A percentile compares a stretch with the other conserved stretches of the same genome.
phyloP scores from a whole-genome alignment of 2,329 filamentous ascomycete genomes.

The Periconia sp. region DNA sequence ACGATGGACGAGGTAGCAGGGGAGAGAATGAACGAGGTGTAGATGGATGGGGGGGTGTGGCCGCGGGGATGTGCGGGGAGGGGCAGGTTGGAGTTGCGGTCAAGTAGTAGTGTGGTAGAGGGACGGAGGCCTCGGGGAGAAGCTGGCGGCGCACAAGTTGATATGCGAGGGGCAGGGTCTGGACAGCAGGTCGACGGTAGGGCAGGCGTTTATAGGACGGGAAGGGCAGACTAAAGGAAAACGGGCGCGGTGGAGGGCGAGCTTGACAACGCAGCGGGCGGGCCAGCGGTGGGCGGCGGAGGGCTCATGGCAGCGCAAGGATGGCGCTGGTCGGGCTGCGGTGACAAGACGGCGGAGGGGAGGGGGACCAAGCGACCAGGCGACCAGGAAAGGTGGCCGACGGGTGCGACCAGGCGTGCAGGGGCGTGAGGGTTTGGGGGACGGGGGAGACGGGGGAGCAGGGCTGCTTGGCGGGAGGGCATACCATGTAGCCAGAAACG shows the following conservation, averaged over 20 bases:
- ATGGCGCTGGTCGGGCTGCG: slow-evolving; percentile 35
- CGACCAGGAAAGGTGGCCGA: too few species aligned
- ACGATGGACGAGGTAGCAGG: slow-evolving; percentile 20
- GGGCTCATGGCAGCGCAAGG: slow-evolving; percentile 36
- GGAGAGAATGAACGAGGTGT: slow-evolving; percentile 4
- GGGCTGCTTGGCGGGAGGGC: slow-evolving; percentile 47
- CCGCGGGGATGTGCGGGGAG: slow-evolving; percentile 4
- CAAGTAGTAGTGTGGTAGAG: slow-evolving; percentile 11
- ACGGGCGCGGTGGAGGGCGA: slow-evolving; percentile 22
- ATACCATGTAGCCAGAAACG: slow-evolving; percentile 50
- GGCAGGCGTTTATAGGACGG: slow-evolving; percentile 43
- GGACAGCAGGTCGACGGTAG: slow-evolving; percentile 37
- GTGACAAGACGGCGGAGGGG: slow-evolving; percentile 28
- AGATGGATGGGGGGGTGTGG: neutral
- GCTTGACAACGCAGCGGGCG: slow-evolving; percentile 41
- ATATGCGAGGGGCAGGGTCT: slow-evolving; percentile 46
- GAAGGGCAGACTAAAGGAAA: slow-evolving; percentile 35
- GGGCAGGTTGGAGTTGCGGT: slow-evolving; percentile 27
- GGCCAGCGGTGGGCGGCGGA: slow-evolving; percentile 35
- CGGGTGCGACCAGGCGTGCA: slow-evolving; percentile 35
- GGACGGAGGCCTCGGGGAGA: slow-evolving; percentile 17
- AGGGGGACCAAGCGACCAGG: slow-evolving; percentile 1
- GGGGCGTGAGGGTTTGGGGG: slow-evolving; percentile 20
- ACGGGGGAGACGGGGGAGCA: slow-evolving; percentile 24
- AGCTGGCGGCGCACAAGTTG: slow-evolving; percentile 28